These are phyloP conservation scores for Sphaerobolus stellatus DNA, from an alignment of 1,284 basidiomycete genomes.

Conservation along the genomic window DNA sequence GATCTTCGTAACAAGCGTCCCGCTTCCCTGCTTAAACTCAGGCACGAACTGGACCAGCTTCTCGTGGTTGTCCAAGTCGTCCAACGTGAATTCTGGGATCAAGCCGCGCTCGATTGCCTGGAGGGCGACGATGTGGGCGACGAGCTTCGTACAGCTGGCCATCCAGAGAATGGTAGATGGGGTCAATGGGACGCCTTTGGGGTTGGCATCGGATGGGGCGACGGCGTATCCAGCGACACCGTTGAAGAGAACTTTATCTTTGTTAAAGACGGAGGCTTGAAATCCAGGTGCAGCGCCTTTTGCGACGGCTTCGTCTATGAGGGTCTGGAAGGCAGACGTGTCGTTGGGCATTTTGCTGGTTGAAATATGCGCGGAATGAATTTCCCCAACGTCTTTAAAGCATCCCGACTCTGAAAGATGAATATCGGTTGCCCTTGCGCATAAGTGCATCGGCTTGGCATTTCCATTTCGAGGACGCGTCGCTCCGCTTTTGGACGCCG, in stretches of 20 bases:
- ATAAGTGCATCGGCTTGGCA: too few relatives aligned
- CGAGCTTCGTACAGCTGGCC: conserved; percentile 10
- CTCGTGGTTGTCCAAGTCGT: background rate
- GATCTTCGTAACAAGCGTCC: background rate
- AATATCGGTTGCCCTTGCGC: too few relatives aligned
- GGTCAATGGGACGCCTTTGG: background rate
- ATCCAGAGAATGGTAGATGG: background rate
- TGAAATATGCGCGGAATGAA: background rate
- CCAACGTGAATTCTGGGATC: background rate
- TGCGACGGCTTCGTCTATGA: background rate
- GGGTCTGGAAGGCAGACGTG: background rate
- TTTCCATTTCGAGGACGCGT: too few relatives aligned
- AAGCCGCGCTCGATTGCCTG: background rate
- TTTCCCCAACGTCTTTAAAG: too few relatives aligned
- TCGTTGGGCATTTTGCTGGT: background rate
- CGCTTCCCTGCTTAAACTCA: background rate
- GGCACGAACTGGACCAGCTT: background rate
- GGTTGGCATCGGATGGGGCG: background rate
- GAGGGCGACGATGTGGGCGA: background rate
- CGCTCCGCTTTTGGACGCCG: too few relatives aligned
- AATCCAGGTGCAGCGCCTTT: conserved; percentile 4
- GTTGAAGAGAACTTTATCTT: background rate
- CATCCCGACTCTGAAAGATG: too few relatives aligned
- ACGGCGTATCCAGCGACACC: background rate
- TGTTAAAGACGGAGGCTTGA: background rate